Evolutionary conservation across 495 filamentous ascomycete species (phyloP).

Genomic region (Hypoxylon fuscum): DNA sequence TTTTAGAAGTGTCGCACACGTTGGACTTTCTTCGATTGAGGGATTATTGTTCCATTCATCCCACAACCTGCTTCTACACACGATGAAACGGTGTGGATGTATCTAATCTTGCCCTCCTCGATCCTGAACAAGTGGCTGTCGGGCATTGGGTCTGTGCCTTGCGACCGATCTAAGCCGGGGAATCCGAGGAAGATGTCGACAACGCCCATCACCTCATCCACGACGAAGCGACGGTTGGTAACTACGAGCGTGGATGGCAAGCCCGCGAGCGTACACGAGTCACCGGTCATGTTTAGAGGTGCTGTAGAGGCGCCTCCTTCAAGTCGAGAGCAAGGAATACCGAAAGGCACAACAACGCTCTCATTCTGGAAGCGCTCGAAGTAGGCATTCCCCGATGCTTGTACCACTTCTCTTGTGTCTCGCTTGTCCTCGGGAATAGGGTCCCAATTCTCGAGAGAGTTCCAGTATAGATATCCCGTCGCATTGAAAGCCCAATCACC

Average conservation of each 20-base stretch:
- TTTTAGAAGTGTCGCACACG: conserved; percentile 10
- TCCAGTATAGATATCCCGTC: conserved; percentile 44
- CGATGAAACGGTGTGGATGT: conserved; percentile 48
- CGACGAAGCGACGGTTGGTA: conserved; percentile 50
- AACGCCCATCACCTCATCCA: conserved; percentile 49
- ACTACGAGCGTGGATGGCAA: conserved; percentile 47
- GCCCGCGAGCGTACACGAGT: conserved; percentile 45
- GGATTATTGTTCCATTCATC: conserved; percentile 37
- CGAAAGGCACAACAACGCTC: conserved; percentile 46
- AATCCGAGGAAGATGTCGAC: conserved; percentile 52
- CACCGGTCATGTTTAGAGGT: conserved; percentile 35
- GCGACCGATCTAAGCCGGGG: conserved; percentile 47
- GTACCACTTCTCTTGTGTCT: conserved; percentile 43
- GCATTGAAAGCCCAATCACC: conserved; percentile 57
- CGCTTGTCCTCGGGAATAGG: conserved; percentile 41
- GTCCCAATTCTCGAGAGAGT: conserved; percentile 49
- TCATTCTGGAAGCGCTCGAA: conserved; percentile 49
- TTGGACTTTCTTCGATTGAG: conserved; percentile 19
- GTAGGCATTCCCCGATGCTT: conserved; percentile 50
- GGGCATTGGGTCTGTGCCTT: conserved; percentile 44
- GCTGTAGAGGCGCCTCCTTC: conserved; percentile 52
- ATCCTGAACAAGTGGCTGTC: conserved; percentile 52
- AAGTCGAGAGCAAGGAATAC: conserved; percentile 46
- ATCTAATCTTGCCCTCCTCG: conserved; percentile 50
- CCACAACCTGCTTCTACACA: conserved; percentile 48